Percentiles rank a stretch among this genome's conserved stretches.
These are phyloP conservation scores for Orbilia ellipsospora DNA, from an alignment of 2,329 filamentous ascomycete species.

Conservation along the genomic window DNA sequence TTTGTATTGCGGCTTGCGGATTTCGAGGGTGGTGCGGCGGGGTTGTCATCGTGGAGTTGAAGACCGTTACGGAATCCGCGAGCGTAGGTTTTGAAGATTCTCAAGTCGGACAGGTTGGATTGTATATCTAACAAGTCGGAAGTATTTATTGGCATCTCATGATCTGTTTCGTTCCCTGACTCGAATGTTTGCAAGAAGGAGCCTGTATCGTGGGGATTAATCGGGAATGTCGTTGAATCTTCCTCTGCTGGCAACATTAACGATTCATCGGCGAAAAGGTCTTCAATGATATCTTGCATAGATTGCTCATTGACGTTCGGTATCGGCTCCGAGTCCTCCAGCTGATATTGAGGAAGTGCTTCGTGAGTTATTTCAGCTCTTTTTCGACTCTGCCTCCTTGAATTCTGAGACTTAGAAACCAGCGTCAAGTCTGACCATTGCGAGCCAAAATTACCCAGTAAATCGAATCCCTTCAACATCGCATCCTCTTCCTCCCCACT, in stretches of 20 bases:
- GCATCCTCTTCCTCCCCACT: background rate
- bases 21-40: background rate
- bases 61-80: conserved; percentile 26
- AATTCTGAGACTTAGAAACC: background rate
- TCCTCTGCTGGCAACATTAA: background rate
- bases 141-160: background rate
- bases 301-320: background rate
- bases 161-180: background rate
- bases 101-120: background rate
- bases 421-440: background rate
- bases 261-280: background rate
- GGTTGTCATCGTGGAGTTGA: conserved; percentile 4
- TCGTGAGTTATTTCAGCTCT: background rate
- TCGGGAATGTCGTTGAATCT: background rate
- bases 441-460: background rate
- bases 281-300: background rate
- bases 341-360: background rate
- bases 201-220: background rate
- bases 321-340: background rate
- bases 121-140: background rate
- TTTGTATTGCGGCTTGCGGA: background rate
- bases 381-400: background rate
- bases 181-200: background rate
- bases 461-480: background rate
- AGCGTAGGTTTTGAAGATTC: conserved; percentile 4